Evolutionary conservation across 208 protist species (phyloP).

Genomic region (Leishmania tropica): DNA sequence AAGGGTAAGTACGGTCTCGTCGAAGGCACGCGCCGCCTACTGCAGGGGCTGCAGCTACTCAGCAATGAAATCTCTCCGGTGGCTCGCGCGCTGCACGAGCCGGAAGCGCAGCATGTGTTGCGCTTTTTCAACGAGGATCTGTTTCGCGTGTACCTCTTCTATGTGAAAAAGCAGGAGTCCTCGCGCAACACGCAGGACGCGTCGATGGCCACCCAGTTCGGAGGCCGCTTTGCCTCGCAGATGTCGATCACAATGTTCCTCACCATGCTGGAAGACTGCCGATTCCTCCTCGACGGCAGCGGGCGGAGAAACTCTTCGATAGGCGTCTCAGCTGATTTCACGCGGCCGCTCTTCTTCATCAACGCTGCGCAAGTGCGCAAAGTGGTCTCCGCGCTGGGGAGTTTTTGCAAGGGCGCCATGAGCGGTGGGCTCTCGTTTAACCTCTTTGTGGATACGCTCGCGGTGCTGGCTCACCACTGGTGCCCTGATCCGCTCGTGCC

Average conservation of each 20-base stretch:
- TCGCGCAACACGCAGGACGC: constrained; percentile 42
- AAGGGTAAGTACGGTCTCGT: constrained; percentile 38
- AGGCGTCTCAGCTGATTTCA: constrained; percentile 1
- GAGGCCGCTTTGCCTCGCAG: constrained; percentile 65
- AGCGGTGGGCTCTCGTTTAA: constrained; percentile 68
- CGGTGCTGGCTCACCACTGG: constrained; percentile 65
- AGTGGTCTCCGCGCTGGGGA: constrained; percentile 31
- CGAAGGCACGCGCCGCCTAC: constrained; percentile 51
- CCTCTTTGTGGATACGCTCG: constrained; percentile 70
- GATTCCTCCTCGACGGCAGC: constrained; percentile 46
- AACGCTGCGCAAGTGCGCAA: constrained; percentile 37
- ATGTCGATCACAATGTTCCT: constrained; percentile 55
- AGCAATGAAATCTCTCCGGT: constrained; percentile 21
- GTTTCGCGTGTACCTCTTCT: constrained; percentile 82
- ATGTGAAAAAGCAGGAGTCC: constrained; percentile 68
- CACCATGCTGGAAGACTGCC: constrained; percentile 72
- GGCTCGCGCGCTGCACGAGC: constrained; percentile 34
- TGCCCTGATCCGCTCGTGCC: constrained; percentile 80
- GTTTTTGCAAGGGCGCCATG: constrained; percentile 14
- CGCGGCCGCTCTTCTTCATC: constrained; percentile 46
- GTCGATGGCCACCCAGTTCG: constrained; percentile 50
- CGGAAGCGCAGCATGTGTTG: constrained; percentile 62
- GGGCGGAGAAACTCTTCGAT: constrained; percentile 6
- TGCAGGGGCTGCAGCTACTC: constrained; percentile 45
- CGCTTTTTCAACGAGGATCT: constrained; percentile 75